Base-by-base conservation (phyloP, 2,329 filamentous ascomycete genomes). In the Fusarium pseudograminearum region DNA sequence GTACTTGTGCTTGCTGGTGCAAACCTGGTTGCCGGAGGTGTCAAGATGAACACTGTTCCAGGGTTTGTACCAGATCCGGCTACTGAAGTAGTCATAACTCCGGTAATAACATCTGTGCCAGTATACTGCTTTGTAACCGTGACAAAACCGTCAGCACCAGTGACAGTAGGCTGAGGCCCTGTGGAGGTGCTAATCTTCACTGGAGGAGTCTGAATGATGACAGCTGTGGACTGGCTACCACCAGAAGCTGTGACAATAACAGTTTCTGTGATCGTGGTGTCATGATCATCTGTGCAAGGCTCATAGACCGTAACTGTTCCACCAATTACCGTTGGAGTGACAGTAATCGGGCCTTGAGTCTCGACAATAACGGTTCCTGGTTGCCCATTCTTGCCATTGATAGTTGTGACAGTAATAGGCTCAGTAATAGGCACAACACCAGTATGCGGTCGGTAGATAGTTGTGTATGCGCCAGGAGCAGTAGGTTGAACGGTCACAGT, bases 351-450 rank as follows among this genome's bases (percentile, higher is more conserved):
- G 2, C 53, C 59, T 33, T 68, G 65, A 28, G 65, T 68, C 50
- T 68, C 65, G 30, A 68, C 65, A 22, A 68, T 52, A 20, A 68
- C 57, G 7, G 65, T 68, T 20, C 65, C 65, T 12, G 65, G 63
- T 20, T 67, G 57, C 6, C 63, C 65, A 4, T 58, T 63, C 18
- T 53, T 53, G n/a, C 61, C 61, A n/a, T 26, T 48, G 9, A 65
- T 65, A 9, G 61, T 65, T 52, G 60, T 69, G 42, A 69, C 44
- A 4, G 65, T 69, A 12, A 69, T 57, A 11, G 65, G 65, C 31
- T 59, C 45, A 18, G 59, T 48, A 24, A 69, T 69, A 8, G 51
- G 65, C 28, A 30, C 28, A 3, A 45, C 44, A 3, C 65, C 66
- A 2, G 44, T 57, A 7, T 69, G 65, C 2, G 66, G 66, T 20